These are phyloP conservation scores for Aspergillus persii DNA, from an alignment of 2,329 filamentous ascomycete species.

Conservation along the genomic window DNA sequence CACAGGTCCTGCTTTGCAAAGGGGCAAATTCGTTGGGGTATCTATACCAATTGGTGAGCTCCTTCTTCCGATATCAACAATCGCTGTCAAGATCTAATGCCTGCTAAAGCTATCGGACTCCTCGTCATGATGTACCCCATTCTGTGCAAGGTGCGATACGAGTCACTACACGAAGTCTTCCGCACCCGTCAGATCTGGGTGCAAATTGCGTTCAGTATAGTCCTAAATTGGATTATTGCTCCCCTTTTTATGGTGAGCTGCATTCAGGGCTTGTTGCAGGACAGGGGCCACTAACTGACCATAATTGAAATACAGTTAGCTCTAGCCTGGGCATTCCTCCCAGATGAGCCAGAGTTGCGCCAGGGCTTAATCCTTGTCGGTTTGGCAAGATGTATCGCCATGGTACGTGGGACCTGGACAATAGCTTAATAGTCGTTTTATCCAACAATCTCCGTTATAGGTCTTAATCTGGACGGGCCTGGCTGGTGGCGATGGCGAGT, in stretches of 20 bases:
- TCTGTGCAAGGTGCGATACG: constrained; percentile 80
- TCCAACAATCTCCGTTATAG: constrained; percentile 24
- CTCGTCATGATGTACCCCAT: constrained; percentile 96
- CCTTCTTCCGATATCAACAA: background rate
- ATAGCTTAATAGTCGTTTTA: background rate
- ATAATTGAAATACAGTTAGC: constrained; percentile 43
- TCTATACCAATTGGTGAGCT: constrained; percentile 63
- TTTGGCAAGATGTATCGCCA: constrained; percentile 80
- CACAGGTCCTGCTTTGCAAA: constrained; percentile 62
- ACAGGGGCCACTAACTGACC: background rate
- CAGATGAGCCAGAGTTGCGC: constrained; percentile 48
- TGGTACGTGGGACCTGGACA: constrained; percentile 54
- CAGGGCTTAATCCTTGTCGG: constrained; percentile 77
- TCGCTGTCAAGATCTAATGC: background rate
- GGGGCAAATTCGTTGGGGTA: constrained; percentile 69
- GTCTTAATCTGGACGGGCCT: constrained; percentile 74
- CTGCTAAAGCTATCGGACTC: constrained; percentile 66
- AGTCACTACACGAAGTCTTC: constrained; percentile 68
- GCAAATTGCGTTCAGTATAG: constrained; percentile 72
- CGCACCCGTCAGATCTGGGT: constrained; percentile 65
- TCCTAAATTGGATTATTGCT: constrained; percentile 81
- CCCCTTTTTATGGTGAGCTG: constrained; percentile 72
- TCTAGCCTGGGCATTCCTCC: constrained; percentile 51
- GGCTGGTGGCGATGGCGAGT: constrained; percentile 73
- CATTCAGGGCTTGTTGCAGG: background rate